Conservation (phyloP, 129 eudicot species). For the Centella asiatica region DNA sequence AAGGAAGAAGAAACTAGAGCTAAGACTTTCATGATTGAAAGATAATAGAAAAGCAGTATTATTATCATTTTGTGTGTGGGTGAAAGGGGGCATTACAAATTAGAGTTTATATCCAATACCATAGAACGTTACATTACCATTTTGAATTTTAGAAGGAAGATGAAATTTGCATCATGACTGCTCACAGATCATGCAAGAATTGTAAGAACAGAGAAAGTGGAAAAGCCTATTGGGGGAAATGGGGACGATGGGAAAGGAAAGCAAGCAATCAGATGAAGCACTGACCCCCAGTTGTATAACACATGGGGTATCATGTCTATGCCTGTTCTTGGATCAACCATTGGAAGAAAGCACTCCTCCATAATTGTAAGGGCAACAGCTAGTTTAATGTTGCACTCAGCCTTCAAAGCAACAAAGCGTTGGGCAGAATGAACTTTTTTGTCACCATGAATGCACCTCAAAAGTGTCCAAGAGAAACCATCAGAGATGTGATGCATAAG, state of each 20-base stretch:
- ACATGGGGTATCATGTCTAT: constrained; percentile 93
- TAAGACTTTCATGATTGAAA: no score
- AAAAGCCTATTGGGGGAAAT: no score
- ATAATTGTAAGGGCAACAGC: constrained; percentile 89
- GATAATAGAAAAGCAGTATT: no score
- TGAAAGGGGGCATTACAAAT: no score
- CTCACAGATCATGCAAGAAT: not conserved
- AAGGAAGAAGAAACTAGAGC: no score
- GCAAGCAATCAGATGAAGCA: constrained; percentile 14
- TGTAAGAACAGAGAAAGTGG: not conserved
- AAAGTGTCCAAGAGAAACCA: constrained; percentile 74
- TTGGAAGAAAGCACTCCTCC: constrained; percentile 98
- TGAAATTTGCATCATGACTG: not conserved
- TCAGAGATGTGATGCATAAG: constrained; percentile 41
- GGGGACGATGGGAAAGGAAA: not conserved
- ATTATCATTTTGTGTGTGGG: no score
- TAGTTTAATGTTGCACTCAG: constrained; percentile 87
- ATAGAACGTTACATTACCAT: not conserved
- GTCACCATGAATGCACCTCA: constrained; percentile 81
- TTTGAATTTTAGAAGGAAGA: not conserved
- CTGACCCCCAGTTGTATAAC: constrained; percentile 85
- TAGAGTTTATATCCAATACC: not conserved
- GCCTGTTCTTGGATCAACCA: constrained; percentile 92
- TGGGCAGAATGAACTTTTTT: constrained; percentile 53
- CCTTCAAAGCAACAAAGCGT: constrained; percentile 61